A percentile compares a stretch with the other conserved stretches of the same genome.
phyloP scores from a whole-genome alignment of 768 basidiomycete species.

The Trametes punicea region DNA sequence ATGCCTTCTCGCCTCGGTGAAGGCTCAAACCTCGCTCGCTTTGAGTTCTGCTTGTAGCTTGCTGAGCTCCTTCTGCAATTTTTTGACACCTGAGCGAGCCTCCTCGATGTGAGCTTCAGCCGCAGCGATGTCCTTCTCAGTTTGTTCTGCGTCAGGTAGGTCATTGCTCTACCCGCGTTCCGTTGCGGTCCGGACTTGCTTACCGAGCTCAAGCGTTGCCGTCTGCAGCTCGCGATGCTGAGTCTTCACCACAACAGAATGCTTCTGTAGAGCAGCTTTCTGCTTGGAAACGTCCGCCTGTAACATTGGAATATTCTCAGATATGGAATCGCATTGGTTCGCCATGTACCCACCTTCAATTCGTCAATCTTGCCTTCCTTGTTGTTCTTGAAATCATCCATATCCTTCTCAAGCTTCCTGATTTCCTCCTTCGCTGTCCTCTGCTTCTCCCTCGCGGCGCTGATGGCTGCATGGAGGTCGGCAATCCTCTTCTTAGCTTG shows the following conservation, averaged over 20 bases:
- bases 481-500: conserved; percentile 60
- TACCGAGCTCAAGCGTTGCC: conserved; percentile 83
- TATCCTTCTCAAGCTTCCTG: conserved; percentile 90
- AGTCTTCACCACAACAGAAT: conserved; percentile 76
- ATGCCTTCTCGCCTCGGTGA: not conserved
- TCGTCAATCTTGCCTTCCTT: conserved; percentile 96
- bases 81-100: conserved; percentile 45
- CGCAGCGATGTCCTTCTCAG: conserved; percentile 65
- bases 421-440: conserved; percentile 71
- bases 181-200: conserved; percentile 25
- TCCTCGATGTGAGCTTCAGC: conserved; percentile 44
- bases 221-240: conserved; percentile 91
- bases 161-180: too few species aligned
- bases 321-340: not conserved
- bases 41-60: conserved; percentile 50
- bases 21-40: conserved; percentile 41
- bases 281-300: conserved; percentile 78
- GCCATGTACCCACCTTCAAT: conserved; percentile 61
- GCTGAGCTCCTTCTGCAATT: conserved; percentile 60
- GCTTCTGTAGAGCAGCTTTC: conserved; percentile 78
- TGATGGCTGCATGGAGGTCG: conserved; percentile 54
- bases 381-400: conserved; percentile 98
- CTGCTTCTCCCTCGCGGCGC: conserved; percentile 72
- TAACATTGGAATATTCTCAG: not conserved
- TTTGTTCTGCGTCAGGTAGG: conserved; percentile 55